Evolutionary conservation across 129 eudicot genomes (phyloP).

Genomic region (Flaveria trinervia): DNA sequence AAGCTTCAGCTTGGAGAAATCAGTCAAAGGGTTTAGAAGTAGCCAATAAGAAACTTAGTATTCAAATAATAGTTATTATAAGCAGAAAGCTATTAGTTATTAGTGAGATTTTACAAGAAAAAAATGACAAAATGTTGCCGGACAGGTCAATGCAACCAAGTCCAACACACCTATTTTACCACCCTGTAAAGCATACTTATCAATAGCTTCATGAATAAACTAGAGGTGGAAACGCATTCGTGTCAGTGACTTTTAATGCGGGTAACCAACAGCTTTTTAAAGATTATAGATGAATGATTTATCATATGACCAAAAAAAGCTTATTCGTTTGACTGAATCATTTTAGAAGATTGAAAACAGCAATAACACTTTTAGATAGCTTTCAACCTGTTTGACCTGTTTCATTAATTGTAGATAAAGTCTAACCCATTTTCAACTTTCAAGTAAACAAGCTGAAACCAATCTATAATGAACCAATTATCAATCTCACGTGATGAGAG

Average conservation of each 20-base stretch:
- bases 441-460: background rate
- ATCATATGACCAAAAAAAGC: background rate
- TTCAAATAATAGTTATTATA: background rate
- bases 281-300: background rate
- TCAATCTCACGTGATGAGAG: slow-evolving; percentile 55
- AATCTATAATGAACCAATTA: slow-evolving; percentile 3
- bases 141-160: background rate
- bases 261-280: background rate
- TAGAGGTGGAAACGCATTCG: background rate
- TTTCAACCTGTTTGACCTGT: background rate
- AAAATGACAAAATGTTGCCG: background rate
- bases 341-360: background rate
- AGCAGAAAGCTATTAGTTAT: slow-evolving; percentile 7
- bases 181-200: background rate
- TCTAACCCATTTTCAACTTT: slow-evolving; percentile 1
- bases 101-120: background rate
- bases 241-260: background rate
- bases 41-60: background rate
- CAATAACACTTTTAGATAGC: background rate
- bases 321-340: background rate
- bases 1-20: background rate
- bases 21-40: background rate
- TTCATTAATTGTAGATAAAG: background rate
- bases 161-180: background rate
- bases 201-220: background rate